Conservation (phyloP, 176 grass and related monocot species). For the Oryza brachyantha region DNA sequence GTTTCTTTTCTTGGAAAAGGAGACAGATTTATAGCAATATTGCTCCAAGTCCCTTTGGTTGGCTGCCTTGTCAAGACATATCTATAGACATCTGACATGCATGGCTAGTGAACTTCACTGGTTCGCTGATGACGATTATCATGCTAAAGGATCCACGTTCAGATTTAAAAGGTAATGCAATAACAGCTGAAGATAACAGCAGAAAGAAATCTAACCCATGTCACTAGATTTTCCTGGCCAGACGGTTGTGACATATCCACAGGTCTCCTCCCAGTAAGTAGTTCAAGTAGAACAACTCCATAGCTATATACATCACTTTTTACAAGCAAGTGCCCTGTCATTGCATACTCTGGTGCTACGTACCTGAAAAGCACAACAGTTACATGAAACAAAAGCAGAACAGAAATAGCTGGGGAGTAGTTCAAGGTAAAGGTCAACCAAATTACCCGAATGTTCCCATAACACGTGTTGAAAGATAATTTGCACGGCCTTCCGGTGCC, state of each 20-base stretch:
- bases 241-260: conserved; percentile 95
- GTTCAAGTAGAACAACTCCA: conserved; percentile 95
- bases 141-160: neutral
- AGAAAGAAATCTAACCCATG: conserved; percentile 75
- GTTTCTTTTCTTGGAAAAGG: neutral
- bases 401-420: conserved; percentile 1
- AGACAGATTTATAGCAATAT: neutral
- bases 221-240: conserved; percentile 95
- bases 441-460: conserved; percentile 99
- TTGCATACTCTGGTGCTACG: conserved; percentile 97
- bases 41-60: neutral
- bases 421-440: conserved; percentile 12
- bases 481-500: conserved; percentile 80
- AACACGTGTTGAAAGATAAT: conserved; percentile 98
- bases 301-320: conserved; percentile 99
- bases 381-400: conserved; percentile 30
- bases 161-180: neutral
- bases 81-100: neutral
- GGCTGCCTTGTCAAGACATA: neutral
- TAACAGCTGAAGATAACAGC: conserved; percentile 12
- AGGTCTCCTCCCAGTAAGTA: conserved; percentile 82
- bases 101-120: neutral
- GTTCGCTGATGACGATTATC: neutral
- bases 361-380: conserved; percentile 61
- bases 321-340: conserved; percentile 97